phyloP scores from a whole-genome alignment of 73 alveolate genomes.

The Uronychia setigera region DNA sequence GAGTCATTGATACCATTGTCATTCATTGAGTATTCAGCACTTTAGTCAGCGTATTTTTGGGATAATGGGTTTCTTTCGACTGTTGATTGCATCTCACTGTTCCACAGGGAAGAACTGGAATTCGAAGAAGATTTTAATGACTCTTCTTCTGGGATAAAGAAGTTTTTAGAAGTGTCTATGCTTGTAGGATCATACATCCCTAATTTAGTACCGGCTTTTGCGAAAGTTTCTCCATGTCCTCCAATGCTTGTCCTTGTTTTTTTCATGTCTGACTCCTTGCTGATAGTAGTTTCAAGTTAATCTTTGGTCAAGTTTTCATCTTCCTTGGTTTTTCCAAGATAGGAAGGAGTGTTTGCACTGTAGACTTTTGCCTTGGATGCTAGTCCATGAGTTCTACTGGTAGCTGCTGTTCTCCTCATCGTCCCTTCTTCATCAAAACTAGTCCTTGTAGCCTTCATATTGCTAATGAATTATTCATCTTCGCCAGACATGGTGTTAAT shows the following conservation, averaged over 20 bases:
- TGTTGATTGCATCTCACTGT: not conserved
- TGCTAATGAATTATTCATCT: not conserved
- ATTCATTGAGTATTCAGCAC: not conserved
- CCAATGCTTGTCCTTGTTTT: not conserved
- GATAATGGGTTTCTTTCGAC: not conserved
- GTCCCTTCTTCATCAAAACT: not conserved
- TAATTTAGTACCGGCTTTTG: not conserved
- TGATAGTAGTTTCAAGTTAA: not conserved
- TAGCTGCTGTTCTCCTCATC: not conserved
- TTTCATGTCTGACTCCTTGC: not conserved
- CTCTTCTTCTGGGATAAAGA: not conserved
- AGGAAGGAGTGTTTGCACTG: not conserved
- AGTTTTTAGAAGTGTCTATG: not conserved
- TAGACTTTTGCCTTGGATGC: not conserved
- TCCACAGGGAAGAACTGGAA: not conserved
- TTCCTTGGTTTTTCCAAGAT: not conserved
- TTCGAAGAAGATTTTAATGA: not conserved
- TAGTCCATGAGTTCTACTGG: not conserved
- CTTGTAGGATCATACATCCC: not conserved
- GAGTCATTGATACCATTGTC: not conserved
- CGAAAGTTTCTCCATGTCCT: not conserved
- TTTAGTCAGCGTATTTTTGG: not conserved
- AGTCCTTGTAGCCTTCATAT: not conserved
- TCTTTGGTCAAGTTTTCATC: not conserved
- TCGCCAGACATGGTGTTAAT: not conserved